These are phyloP conservation scores for Boletus patriciae DNA, from an alignment of 768 basidiomycete species.

Conservation along the genomic window DNA sequence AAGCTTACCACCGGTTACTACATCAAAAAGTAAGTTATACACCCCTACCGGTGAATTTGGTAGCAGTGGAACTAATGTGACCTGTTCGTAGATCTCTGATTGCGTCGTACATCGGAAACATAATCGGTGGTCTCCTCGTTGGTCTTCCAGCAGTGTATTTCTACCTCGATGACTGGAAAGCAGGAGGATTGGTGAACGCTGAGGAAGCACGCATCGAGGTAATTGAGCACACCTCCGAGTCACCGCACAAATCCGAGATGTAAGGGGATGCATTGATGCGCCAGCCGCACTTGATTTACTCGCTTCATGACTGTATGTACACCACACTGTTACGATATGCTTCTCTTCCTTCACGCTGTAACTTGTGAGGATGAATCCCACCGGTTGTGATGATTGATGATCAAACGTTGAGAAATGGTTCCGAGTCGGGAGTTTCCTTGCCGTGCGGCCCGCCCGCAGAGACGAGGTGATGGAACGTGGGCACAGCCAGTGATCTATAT, in stretches of 20 bases:
- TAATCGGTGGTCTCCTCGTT: slow-evolving; percentile 63
- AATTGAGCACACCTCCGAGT: slow-evolving; percentile 6
- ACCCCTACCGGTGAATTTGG: background rate
- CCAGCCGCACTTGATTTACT: background rate
- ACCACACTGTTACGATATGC: background rate
- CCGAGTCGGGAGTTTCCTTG: too few relatives aligned
- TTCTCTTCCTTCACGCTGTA: background rate
- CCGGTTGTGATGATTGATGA: too few relatives aligned
- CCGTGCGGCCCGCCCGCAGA: too few relatives aligned
- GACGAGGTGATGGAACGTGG: too few relatives aligned
- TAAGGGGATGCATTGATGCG: background rate
- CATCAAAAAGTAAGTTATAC: slow-evolving; percentile 57
- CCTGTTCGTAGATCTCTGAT: slow-evolving; percentile 52
- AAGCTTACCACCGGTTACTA: slow-evolving; percentile 46
- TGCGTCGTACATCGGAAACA: slow-evolving; percentile 64
- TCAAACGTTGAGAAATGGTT: too few relatives aligned
- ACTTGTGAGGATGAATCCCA: background rate
- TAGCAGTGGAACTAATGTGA: background rate
- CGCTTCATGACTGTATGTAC: background rate
- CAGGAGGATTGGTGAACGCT: slow-evolving; percentile 38
- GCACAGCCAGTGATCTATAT: too few relatives aligned
- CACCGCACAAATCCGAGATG: too few relatives aligned
- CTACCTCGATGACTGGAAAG: slow-evolving; percentile 55
- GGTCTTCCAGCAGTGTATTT: slow-evolving; percentile 65
- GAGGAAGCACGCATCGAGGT: slow-evolving; percentile 37